Evolutionary conservation across 2,329 filamentous ascomycete genomes (phyloP), one percentile per base, ranked within the genome.

Genomic region (Saccharata proteae): DNA sequence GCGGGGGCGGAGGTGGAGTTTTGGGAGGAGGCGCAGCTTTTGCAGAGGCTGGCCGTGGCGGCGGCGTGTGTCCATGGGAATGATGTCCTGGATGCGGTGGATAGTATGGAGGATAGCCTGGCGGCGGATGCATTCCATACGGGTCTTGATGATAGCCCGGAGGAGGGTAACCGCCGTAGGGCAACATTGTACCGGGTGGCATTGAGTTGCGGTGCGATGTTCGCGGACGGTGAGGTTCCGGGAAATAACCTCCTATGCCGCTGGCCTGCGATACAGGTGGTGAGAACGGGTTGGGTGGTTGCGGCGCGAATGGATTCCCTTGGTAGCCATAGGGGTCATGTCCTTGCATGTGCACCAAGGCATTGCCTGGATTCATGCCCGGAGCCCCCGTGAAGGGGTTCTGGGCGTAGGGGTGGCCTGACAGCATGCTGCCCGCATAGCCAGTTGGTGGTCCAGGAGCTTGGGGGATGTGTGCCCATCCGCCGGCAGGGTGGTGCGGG

Each of bases 341-440:
- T 27, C 37, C 43, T n/a, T 46, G 46, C 36, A 51, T 46, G 10
- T 48, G 48, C 9, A 57, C 50, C 30, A 58, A 27, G 18, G 38
- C 33, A 10, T 24, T 33, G 15, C 28, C 25, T 34, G 46, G 42
- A 25, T 48, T 43, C 13, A 42, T 32, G 6, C 44, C 30, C 11
- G 40, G 47, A 8, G 45, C 45, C 19, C 46, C 39, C 20, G 41
- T 40, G 29, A 44, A 52, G 19, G 42, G 48, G 31, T 51, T 44
- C 24, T 40, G 46, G 4, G 23, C 30, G 20, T 43, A 45, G n/a
- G 46, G 43, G 32, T 26, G 30, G 20, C 50, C 47, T 4, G 57
- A 58, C 42, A 59, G 48, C 40, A 51, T 43, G 29, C 53, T 58
- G 3, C 53, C 52, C 12, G 52, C 49, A 44, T 55, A 57, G 14